Conservation (phyloP, 106 monocot genomes). For the Vanilla planifolia region DNA sequence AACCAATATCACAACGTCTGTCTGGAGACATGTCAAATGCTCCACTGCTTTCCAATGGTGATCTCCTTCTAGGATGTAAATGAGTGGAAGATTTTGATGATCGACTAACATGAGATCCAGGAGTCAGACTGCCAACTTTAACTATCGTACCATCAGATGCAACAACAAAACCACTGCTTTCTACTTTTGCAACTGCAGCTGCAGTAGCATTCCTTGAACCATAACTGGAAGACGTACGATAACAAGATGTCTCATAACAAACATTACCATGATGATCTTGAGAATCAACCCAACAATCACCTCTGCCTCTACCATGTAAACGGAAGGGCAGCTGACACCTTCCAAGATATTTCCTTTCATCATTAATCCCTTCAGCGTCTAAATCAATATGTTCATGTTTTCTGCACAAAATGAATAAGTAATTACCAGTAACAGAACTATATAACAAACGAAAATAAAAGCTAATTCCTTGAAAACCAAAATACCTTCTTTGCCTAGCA, state of each 20-base stretch:
- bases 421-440: conserved; percentile 1
- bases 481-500: conserved; percentile 53
- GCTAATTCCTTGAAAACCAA: neutral
- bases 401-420: conserved; percentile 13
- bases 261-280: conserved; percentile 14
- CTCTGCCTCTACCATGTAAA: conserved; percentile 26
- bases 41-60: conserved; percentile 39
- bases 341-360: conserved; percentile 17
- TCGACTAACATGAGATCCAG: conserved; percentile 11
- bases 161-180: conserved; percentile 82
- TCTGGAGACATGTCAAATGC: conserved; percentile 20
- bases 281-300: conserved; percentile 25
- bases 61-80: conserved; percentile 25
- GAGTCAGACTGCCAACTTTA: conserved; percentile 27
- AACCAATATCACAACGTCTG: conserved; percentile 13
- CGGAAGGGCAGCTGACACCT: conserved; percentile 20
- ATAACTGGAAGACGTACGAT: conserved; percentile 28
- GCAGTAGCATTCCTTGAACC: conserved; percentile 68
- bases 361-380: conserved; percentile 21
- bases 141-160: conserved; percentile 85
- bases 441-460: no score
- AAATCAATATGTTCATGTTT: no score
- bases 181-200: conserved; percentile 69
- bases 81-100: conserved; percentile 24
- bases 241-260: conserved; percentile 31